Conservation (phyloP, 2,329 filamentous ascomycete genomes). For the Calonectria henricotiae region DNA sequence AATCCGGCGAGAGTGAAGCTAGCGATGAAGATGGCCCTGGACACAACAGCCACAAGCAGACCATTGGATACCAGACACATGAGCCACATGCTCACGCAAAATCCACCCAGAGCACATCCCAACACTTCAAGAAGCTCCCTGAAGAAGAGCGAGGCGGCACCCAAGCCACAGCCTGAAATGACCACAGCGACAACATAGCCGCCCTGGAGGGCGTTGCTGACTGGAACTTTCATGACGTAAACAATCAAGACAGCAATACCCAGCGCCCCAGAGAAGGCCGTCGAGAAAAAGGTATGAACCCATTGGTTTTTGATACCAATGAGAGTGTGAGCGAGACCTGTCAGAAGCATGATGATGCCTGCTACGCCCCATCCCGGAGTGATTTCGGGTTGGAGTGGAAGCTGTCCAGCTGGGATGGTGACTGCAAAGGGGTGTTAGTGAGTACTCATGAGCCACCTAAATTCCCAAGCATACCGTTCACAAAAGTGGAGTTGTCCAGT, state of each 20-base stretch:
- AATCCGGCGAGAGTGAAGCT: constrained; percentile 79
- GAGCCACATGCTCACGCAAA: constrained; percentile 92
- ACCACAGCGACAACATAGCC: constrained; percentile 87
- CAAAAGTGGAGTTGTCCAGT: constrained; percentile 54
- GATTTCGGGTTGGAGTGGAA: constrained; percentile 82
- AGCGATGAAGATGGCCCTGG: constrained; percentile 83
- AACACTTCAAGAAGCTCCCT: constrained; percentile 85
- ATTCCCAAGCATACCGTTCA: constrained; percentile 55
- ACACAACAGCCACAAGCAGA: constrained; percentile 74
- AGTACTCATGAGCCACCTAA: not conserved
- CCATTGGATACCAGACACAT: constrained; percentile 84
- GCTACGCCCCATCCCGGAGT: constrained; percentile 88
- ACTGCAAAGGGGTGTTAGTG: constrained; percentile 54
- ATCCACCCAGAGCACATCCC: constrained; percentile 90
- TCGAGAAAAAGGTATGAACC: constrained; percentile 87
- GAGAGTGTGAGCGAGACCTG: constrained; percentile 80
- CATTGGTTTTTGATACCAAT: constrained; percentile 87
- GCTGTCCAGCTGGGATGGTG: constrained; percentile 66
- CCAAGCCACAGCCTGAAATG: constrained; percentile 81
- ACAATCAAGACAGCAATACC: constrained; percentile 87
- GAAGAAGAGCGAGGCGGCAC: constrained; percentile 83
- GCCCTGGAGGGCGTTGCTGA: constrained; percentile 84
- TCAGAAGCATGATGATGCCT: constrained; percentile 82
- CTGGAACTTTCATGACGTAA: constrained; percentile 88
- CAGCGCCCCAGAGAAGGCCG: constrained; percentile 80